Evolutionary conservation across 768 basidiomycete species (phyloP).

Genomic region (Favolaschia claudopus): DNA sequence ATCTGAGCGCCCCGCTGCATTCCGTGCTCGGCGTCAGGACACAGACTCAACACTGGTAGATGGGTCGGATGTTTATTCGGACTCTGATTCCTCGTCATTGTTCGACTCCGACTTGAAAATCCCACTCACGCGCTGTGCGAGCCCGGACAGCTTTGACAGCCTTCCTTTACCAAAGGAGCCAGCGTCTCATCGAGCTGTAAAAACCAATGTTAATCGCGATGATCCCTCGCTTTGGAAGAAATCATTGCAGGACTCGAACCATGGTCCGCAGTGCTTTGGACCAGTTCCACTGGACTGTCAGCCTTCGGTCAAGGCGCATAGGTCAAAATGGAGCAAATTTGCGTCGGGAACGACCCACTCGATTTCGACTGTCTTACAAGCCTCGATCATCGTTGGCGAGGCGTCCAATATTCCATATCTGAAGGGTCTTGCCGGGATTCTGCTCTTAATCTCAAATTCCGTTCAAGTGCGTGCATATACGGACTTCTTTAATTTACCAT

Average conservation of each 20-base stretch:
- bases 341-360: conserved; percentile 21
- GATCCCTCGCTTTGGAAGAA: conserved; percentile 25
- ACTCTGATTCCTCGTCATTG: conserved; percentile 14
- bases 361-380: conserved; percentile 11
- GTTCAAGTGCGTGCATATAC: conserved; percentile 18
- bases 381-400: conserved; percentile 21
- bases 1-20: conserved; percentile 1
- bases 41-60: conserved; percentile 25
- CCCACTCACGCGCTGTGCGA: conserved; percentile 21
- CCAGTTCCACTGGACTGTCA: conserved; percentile 21
- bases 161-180: conserved; percentile 9
- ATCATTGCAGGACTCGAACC: neutral
- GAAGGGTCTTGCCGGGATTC: conserved; percentile 28
- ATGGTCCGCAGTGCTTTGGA: conserved; percentile 16
- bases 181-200: conserved; percentile 9
- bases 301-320: conserved; percentile 7
- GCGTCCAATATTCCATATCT: conserved; percentile 26
- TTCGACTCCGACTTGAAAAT: conserved; percentile 18
- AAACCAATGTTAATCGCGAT: conserved; percentile 10
- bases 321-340: conserved; percentile 20
- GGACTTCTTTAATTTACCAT: neutral
- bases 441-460: conserved; percentile 21
- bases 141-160: conserved; percentile 22
- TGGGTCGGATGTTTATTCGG: conserved; percentile 13
- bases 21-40: conserved; percentile 10